Evolutionary conservation across 805 yeast species (phyloP).

Genomic region (Suhomyces canberraensis): DNA sequence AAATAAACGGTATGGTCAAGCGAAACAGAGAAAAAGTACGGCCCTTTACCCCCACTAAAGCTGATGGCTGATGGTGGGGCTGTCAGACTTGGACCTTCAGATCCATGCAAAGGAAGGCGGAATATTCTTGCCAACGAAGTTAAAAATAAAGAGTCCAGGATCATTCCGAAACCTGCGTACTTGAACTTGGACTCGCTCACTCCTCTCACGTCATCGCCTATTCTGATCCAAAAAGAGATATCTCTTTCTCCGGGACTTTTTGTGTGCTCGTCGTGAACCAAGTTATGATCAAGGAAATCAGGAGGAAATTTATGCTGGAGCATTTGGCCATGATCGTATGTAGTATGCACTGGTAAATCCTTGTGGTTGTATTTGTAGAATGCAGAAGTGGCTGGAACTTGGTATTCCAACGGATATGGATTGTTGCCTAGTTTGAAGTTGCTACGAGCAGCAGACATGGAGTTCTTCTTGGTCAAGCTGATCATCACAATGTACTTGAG

Average conservation of each 20-base stretch:
- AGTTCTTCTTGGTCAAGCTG: conserved; percentile 33
- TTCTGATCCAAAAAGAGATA: conserved; percentile 30
- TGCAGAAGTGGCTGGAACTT: conserved; percentile 18
- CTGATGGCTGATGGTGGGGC: conserved; percentile 1
- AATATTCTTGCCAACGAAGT: conserved; percentile 27
- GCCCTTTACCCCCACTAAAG: conserved; percentile 15
- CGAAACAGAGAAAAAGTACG: conserved; percentile 29
- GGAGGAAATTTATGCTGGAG: conserved; percentile 28
- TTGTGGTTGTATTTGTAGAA: conserved; percentile 22
- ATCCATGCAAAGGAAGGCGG: conserved; percentile 20
- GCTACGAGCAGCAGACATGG: conserved; percentile 13
- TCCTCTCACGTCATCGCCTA: conserved; percentile 17
- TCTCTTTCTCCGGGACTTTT: conserved; percentile 28
- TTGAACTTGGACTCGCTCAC: conserved; percentile 13
- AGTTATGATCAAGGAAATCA: conserved; percentile 19
- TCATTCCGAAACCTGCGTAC: conserved; percentile 30
- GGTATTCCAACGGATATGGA: conserved; percentile 29
- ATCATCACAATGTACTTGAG: conserved; percentile 32
- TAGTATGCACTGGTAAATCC: conserved; percentile 14
- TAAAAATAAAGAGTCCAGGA: conserved; percentile 33
- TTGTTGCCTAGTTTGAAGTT: conserved; percentile 18
- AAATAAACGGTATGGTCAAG: conserved; percentile 35
- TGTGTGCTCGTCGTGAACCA: conserved; percentile 20
- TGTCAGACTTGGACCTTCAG: background rate
- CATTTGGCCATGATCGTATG: conserved; percentile 13